Evolutionary conservation across 2,329 filamentous ascomycete species (phyloP).

Genomic region (Epichloe sibirici): DNA sequence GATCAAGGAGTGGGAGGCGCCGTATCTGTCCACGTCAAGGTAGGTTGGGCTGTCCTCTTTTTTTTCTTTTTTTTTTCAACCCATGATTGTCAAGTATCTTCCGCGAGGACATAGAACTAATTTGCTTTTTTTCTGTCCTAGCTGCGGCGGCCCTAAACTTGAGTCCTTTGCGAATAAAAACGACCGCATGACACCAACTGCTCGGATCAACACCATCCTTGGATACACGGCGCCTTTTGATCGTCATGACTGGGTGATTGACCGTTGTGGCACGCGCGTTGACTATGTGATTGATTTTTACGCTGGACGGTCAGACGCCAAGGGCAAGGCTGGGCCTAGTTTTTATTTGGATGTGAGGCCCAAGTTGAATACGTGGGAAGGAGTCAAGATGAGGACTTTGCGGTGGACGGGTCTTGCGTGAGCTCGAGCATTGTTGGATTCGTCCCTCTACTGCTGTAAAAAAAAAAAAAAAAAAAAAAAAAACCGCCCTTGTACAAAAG

Average conservation of each 20-base stretch:
- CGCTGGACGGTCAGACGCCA: conserved; percentile 45
- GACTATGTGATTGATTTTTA: conserved; percentile 99
- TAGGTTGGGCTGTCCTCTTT: conserved; percentile 22
- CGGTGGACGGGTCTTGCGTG: conserved; percentile 38
- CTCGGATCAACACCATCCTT: conserved; percentile 67
- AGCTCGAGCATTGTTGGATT: neutral
- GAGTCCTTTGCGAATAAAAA: conserved; percentile 71
- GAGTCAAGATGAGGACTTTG: conserved; percentile 51
- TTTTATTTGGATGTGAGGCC: conserved; percentile 59
- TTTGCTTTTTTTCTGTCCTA: conserved; percentile 9
- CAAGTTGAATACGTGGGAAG: conserved; percentile 57
- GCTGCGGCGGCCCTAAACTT: conserved; percentile 64
- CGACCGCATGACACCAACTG: conserved; percentile 63
- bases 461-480: too few species aligned
- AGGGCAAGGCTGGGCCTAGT: conserved; percentile 31
- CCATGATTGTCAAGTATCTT: too few species aligned
- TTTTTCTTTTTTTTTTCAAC: neutral
- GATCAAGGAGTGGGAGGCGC: conserved; percentile 79
- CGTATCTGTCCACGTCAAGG: conserved; percentile 46
- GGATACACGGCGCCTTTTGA: conserved; percentile 93
- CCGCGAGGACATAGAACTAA: neutral
- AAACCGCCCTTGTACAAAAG: neutral
- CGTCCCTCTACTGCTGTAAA: neutral
- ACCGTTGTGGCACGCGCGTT: conserved; percentile 71
- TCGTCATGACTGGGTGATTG: conserved; percentile 92